Conservation (phyloP, 2,329 filamentous ascomycete genomes). For the Diaporthe citri region DNA sequence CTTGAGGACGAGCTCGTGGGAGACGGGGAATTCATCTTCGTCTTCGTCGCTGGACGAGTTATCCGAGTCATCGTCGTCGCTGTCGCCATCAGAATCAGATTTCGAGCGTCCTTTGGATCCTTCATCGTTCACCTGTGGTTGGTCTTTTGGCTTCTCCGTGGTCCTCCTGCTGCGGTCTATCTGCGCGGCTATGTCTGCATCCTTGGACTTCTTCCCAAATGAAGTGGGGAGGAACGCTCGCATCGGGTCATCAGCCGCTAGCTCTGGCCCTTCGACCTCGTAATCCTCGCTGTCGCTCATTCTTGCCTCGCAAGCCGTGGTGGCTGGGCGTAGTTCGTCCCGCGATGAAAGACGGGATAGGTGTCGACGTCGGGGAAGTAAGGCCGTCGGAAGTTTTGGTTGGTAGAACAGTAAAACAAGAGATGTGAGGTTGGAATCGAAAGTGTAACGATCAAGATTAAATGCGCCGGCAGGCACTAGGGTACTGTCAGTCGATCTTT, state of each 20-base stretch:
- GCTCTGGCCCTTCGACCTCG: constrained; percentile 66
- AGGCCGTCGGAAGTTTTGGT: not conserved
- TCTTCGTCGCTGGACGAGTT: constrained; percentile 76
- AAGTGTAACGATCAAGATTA: not conserved
- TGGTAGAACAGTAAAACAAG: not conserved
- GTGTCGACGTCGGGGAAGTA: not conserved
- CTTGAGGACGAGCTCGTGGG: constrained; percentile 92
- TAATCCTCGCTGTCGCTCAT: constrained; percentile 74
- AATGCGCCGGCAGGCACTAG: constrained; percentile 23
- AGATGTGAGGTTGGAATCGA: not conserved
- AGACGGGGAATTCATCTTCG: constrained; percentile 90
- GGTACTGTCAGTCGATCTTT: not conserved
- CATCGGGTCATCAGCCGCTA: constrained; percentile 76
- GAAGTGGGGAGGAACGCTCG: constrained; percentile 82
- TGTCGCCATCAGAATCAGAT: constrained; percentile 46
- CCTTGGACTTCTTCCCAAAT: constrained; percentile 85
- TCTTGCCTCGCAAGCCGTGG: constrained; percentile 35
- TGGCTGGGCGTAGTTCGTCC: not conserved
- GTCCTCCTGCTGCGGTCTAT: constrained; percentile 82
- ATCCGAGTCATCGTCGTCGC: constrained; percentile 59
- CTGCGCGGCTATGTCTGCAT: constrained; percentile 81
- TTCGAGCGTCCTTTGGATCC: constrained; percentile 43
- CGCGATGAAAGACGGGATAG: not conserved
- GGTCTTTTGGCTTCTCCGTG: constrained; percentile 53
- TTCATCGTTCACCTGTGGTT: constrained; percentile 47